These are phyloP conservation scores for Lasiodiplodia citricola DNA, from an alignment of 2,329 filamentous ascomycete species.

Conservation along the genomic window DNA sequence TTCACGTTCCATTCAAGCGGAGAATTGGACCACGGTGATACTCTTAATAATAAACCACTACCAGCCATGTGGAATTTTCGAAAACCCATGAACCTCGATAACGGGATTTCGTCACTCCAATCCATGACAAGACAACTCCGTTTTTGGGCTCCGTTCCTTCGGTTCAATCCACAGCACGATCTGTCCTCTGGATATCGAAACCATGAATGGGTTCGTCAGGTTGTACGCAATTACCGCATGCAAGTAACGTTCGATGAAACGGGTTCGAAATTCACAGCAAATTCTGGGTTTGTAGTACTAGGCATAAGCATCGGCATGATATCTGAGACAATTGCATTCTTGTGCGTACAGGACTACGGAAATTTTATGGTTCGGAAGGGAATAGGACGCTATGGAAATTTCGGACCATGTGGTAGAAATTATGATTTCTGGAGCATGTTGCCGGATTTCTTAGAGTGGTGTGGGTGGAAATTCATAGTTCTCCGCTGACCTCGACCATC, in stretches of 20 bases:
- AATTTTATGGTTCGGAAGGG: not conserved
- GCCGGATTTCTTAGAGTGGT: not conserved
- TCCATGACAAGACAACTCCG: not conserved
- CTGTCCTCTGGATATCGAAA: too few relatives aligned
- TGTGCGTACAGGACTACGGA: not conserved
- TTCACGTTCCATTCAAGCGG: too few relatives aligned
- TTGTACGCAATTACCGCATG: rapidly evolving
- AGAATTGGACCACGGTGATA: rapidly evolving
- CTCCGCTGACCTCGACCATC: not conserved
- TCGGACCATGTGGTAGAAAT: not conserved
- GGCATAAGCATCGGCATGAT: too few relatives aligned
- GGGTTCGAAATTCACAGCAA: not conserved
- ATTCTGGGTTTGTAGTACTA: not conserved
- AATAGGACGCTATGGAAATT: not conserved
- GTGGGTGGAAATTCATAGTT: not conserved
- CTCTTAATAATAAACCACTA: not conserved
- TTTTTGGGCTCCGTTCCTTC: not conserved
- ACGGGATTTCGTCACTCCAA: not conserved
- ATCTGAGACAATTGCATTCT: too few relatives aligned
- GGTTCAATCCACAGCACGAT: not conserved
- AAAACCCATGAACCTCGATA: not conserved
- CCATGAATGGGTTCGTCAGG: too few relatives aligned
- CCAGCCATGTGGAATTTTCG: not conserved
- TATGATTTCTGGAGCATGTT: not conserved
- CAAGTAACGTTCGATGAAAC: not conserved